These are phyloP conservation scores for Chaetomium tenue DNA, from an alignment of 495 filamentous ascomycete genomes.

Conservation along the genomic window DNA sequence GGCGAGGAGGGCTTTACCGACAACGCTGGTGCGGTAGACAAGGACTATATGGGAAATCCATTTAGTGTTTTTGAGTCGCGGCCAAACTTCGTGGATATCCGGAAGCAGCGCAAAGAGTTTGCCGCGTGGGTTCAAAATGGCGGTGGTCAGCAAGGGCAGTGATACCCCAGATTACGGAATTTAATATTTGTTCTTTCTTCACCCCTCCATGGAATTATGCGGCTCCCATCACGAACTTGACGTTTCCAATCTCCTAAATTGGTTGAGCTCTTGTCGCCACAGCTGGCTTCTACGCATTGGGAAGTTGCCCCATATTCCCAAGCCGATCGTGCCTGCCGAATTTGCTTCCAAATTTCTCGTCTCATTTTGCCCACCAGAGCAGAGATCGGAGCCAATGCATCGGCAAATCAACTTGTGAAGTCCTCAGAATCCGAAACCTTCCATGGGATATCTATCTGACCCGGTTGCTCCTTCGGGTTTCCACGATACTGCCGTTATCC, in stretches of 20 bases:
- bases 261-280: not conserved
- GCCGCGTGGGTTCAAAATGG: conserved; percentile 62
- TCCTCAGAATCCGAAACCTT: not conserved
- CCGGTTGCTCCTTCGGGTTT: not conserved
- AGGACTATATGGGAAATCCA: conserved; percentile 53
- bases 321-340: not conserved
- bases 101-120: conserved; percentile 73
- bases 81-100: conserved; percentile 53
- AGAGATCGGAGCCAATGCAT: too few relatives aligned
- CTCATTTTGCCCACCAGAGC: not conserved
- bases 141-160: conserved; percentile 10
- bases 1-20: conserved; percentile 67
- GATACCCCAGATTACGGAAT: not conserved
- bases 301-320: too few relatives aligned
- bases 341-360: not conserved
- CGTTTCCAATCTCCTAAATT: not conserved
- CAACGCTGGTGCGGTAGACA: conserved; percentile 59
- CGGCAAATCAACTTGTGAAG: not conserved
- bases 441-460: not conserved
- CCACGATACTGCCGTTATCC: not conserved
- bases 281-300: not conserved
- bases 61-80: conserved; percentile 47
- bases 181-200: not conserved
- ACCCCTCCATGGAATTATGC: not conserved
- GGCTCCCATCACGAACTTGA: not conserved